Base-by-base conservation (phyloP, 2,329 filamentous ascomycete species). In the Pseudocercospora fuligena region DNA sequence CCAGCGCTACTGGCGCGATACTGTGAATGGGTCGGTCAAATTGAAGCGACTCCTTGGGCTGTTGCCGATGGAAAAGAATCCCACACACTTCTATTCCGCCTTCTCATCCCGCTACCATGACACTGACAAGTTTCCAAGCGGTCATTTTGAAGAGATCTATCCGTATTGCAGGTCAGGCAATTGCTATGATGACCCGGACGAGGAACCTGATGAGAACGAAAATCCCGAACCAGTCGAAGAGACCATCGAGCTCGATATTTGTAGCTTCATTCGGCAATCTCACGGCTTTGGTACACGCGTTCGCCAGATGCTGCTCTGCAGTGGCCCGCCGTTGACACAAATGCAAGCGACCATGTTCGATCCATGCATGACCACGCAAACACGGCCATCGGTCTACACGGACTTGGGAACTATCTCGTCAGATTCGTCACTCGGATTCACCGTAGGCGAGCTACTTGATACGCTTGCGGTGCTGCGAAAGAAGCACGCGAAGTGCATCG, bases 1-100 rank as follows among this genome's bases (percentile, higher is more conserved):
- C 14, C 60, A 66, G 51, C 64, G 60, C 14, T 53, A 27, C 21
- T 66, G 60, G 60, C 25, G 54, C 11, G 31, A 63, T n/a, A 31
- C 64, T 5, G 29, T 66, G 2, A n/a, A 21, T 6, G 60, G 46
- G 12, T 66, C 53, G 5, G 25, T 51, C 16, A 61, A 25, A 21
- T 21, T 66, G 12, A 57, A 56, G 60, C 60, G 47, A 14, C 25
- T 27, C 2, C 27, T 63, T 1, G 60, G 60, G 6, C 59, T 66
- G 1, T 23, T 36, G 31, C 31, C 25, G 1, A 25, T 46, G 14
- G 40, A 46, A 16, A 46, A 46, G 40, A 46, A 19, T 8, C 14
- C 40, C 14, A 46, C 5, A 16, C 19, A 16, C 40, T 46, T 46
- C 19, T 46, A 46, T 12, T 16, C 40, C 14, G 40, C 40, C 14